A percentile compares a stretch with the other conserved stretches of the same genome.
These are phyloP conservation scores for Amphicarpaea edgeworthii DNA, from an alignment of 306 rosid species.

Conservation along the genomic window DNA sequence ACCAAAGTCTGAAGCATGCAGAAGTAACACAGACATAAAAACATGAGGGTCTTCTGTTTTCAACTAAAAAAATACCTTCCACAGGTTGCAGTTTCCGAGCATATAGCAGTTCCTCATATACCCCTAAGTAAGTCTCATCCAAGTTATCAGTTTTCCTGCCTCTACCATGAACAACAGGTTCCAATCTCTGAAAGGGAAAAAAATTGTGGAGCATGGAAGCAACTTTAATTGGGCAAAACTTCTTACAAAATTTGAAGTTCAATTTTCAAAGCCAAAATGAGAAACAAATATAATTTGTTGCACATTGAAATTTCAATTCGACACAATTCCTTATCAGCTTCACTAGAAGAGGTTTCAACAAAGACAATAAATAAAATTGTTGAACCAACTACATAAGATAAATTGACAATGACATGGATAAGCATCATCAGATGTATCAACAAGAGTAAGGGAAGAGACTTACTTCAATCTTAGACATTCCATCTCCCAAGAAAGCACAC, in stretches of 20 bases:
- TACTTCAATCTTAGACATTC: conserved; percentile 96
- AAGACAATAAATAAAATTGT: background rate
- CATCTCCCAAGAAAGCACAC: conserved; percentile 98
- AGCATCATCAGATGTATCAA: background rate
- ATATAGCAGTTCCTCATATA: conserved; percentile 77
- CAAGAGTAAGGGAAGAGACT: conserved; percentile 40
- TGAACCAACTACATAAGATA: conserved; percentile 10
- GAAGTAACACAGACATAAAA: background rate
- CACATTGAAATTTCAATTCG: conserved; percentile 17
- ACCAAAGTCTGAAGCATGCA: background rate
- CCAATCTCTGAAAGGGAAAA: conserved; percentile 71
- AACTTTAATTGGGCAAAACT: conserved; percentile 9
- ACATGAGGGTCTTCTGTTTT: conserved; percentile 4
- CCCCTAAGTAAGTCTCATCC: conserved; percentile 86
- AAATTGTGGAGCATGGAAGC: conserved; percentile 26
- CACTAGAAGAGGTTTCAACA: background rate
- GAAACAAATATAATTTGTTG: background rate
- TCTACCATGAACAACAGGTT: conserved; percentile 93
- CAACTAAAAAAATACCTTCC: conserved; percentile 63
- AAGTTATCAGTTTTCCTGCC: conserved; percentile 75
- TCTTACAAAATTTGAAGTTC: conserved; percentile 29
- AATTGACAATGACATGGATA: conserved; percentile 1
- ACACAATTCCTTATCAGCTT: background rate
- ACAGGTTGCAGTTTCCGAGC: conserved; percentile 92
- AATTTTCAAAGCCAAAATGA: conserved; percentile 7